These are phyloP conservation scores for Verticillium dahliae DNA, from an alignment of 2,329 filamentous ascomycete species.

Conservation along the genomic window DNA sequence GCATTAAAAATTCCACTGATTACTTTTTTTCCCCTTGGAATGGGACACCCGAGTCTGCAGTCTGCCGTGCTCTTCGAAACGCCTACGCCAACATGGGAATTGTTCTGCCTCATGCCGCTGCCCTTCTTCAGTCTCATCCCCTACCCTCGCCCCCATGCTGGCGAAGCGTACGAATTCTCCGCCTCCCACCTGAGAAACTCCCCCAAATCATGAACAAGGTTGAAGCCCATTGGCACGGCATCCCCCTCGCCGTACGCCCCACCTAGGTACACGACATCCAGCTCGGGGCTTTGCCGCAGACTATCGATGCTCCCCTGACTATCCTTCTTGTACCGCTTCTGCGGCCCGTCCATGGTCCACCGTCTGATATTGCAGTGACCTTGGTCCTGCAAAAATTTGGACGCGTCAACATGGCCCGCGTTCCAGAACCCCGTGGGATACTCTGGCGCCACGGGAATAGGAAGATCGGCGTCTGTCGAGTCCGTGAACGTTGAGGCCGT, in stretches of 20 bases:
- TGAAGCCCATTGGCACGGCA: conserved; percentile 53
- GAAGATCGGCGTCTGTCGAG: conserved; percentile 24
- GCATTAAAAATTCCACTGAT: too few relatives aligned
- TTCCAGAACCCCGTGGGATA: conserved; percentile 26
- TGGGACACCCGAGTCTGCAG: too few relatives aligned
- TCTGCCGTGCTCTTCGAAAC: too few relatives aligned
- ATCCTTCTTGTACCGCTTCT: conserved; percentile 13
- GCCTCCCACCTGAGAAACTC: conserved; percentile 54
- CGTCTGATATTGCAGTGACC: conserved; percentile 19
- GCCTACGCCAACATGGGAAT: too few relatives aligned
- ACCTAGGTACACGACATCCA: conserved; percentile 35
- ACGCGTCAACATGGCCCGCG: conserved; percentile 20
- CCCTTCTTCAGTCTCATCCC: background rate
- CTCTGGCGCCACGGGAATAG: conserved; percentile 29
- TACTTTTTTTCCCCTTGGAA: too few relatives aligned
- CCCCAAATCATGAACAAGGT: conserved; percentile 51
- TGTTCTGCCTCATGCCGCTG: too few relatives aligned
- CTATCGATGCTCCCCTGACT: conserved; percentile 16
- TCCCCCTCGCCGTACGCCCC: conserved; percentile 22
- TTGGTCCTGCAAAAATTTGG: conserved; percentile 23
- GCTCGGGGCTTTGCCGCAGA: conserved; percentile 44
- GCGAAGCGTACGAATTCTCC: conserved; percentile 35
- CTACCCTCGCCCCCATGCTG: background rate
- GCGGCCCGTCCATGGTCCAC: conserved; percentile 29
- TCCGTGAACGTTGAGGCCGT: conserved; percentile 12